Evolutionary conservation across 257 asterid genomes (phyloP), one percentile per base, ranked within the genome.

Genomic region (Petrea volubilis): DNA sequence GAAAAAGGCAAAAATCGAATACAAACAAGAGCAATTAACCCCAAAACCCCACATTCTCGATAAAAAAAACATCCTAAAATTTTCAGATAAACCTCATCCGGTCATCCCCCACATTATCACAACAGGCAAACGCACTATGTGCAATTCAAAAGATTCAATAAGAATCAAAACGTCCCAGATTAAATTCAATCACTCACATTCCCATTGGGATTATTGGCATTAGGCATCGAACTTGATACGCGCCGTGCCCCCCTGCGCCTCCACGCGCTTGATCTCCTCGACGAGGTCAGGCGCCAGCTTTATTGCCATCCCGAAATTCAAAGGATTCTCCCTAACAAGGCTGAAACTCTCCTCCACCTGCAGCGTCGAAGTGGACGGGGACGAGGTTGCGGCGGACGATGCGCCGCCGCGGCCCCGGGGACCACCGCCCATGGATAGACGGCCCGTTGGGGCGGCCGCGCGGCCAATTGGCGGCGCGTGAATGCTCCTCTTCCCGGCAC

Each of bases 201-300:
- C 50, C 90, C 99, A 29, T 60, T 64, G 9, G 88, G 70, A 68
- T 85, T 90, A 68, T 83, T 88, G 44, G 96, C 90, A 88, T 86
- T 83, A n/a, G 76, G 84, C 88, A 70, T 88, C 97, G 76, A 95
- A 95, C 83, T 88, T 95, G 72, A 95, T 92, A 77, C 87, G 84
- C 63, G 93, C 90, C 23, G 66, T 56, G 13, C 82, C 86, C 20
- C 99, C 98, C 66, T 82, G 86, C 7, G 86, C 84, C 91, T 90
- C 99, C 76, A 81, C 91, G 70, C 92, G 94, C 89, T 84, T 95
- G 96, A 95, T 95, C 98, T 95, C 98, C 83, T 95, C 98, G 58
- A 92, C 96, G 18, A 95, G 91, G 88, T 87, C 96, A 11, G 99
- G 96, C 44, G 87, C 82, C 79, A 95, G 81, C 78, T 88, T 83